Evolutionary conservation across 176 grass and related monocot genomes (phyloP), one percentile per base, ranked within the genome.

Genomic region (Hsuehochloa calcarea): DNA sequence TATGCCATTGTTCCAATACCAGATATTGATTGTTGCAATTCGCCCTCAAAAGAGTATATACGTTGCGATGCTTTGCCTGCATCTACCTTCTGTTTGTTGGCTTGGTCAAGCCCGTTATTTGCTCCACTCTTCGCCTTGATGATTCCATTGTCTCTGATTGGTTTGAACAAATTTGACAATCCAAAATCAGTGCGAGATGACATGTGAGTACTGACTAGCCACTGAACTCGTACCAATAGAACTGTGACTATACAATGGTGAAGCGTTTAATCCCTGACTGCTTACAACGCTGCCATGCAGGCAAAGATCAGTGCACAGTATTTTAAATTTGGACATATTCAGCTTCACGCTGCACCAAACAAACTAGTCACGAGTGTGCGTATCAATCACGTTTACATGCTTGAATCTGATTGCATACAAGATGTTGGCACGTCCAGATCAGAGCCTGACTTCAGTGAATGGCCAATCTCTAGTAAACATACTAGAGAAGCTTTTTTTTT

Each of bases 1-100:
- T 59, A 56, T 84, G 20, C 4, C 51, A 62, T 75, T 80, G 82
- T 81, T 75, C 39, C 31, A 23, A 76, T 75, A 56, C 17, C 8
- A 63, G 77, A 85, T 5, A 59, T 31, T 38, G 19, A 64, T 34
- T 64, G 45, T 44, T 70, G 45, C n/a, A 78, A n/a, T 71, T 54
- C 15, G 60, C 45, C 4, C 23, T 39, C n/a, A n/a, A n/a, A 23
- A 56, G 29, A 3, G 14, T 27, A 11, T 52, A 6, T 37, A 17
- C 31, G 16, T 29, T 29, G 60, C 10, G 37, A 66, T 43, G 23
- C 6, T 77, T 29, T 41, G 52, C 20, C 35, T 17, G n/a, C 13
- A 4, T 20, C 22, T 20, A 10, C 56, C 8, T 41, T 58, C 1
- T 17, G 13, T 11, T 8, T 68, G 29, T 80, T 39, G 47, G 31